Conservation (phyloP, 2,329 filamentous ascomycete genomes). For the Aspergillus transmontanensis region DNA sequence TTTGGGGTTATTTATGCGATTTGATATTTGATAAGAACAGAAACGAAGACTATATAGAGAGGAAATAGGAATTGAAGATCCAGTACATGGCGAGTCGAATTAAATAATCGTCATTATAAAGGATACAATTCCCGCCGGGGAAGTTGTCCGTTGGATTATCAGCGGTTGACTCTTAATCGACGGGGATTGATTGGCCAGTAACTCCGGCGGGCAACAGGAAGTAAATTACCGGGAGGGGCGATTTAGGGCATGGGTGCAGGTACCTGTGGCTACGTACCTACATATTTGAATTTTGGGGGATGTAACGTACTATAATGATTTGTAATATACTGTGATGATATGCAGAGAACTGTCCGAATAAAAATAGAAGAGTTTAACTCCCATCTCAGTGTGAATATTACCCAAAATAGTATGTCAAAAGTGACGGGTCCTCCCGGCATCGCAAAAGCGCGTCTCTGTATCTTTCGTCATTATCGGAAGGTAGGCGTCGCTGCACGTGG, state of each 20-base stretch:
- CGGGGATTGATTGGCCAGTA: background rate
- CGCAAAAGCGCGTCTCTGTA: background rate
- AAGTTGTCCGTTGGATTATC: background rate
- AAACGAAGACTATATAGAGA: background rate
- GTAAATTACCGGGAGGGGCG: background rate
- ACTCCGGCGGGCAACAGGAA: background rate
- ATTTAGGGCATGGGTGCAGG: background rate
- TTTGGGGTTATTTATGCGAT: background rate
- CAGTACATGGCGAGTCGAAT: background rate
- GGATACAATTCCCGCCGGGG: background rate
- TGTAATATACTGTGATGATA: background rate
- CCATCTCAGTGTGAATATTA: too few relatives aligned
- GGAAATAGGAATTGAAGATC: background rate
- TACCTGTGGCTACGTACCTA: background rate
- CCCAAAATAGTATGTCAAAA: too few relatives aligned
- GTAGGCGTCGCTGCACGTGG: background rate
- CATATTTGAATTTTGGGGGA: background rate
- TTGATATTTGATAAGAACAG: background rate
- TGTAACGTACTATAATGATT: background rate
- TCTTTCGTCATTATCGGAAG: constrained; percentile 3
- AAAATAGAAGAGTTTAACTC: too few relatives aligned
- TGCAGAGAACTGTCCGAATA: too few relatives aligned
- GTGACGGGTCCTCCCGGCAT: background rate
- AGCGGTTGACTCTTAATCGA: background rate
- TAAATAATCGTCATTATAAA: background rate